Base-by-base conservation (phyloP, 257 asterid genomes). In the Nicotiana undulata region DNA sequence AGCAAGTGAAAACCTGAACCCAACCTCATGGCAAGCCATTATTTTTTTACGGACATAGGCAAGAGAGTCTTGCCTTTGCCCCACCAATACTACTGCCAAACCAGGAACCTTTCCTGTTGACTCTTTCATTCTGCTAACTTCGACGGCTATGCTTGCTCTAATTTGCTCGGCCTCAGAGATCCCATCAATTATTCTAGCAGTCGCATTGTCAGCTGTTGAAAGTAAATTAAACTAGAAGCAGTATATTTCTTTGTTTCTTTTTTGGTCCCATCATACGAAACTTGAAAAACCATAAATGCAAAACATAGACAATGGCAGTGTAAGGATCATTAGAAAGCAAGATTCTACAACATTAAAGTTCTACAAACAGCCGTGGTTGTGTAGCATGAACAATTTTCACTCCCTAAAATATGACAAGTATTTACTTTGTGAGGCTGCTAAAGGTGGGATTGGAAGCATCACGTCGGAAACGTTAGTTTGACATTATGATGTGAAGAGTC, bases 1-100 rank as follows among this genome's bases (percentile, higher is more conserved):
- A 13, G 88, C 82, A 89, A 93, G 37, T 82, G 85, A 59, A 76
- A 83, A 86, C 81, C 86, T 88, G 83, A 95, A 85, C 76, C 99
- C 99, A 80, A 88, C 99, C 84, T 95, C 98, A 86, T 92, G 89
- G 83, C 98, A 84, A 56, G 97, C 97, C 58, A 83, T 87, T 55
- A 63, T 86, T 85, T 95, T 92, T 78, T 92, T 93, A 80, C 91
- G 94, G 34, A 92, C 98, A 87, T 93, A 95, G 79, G 86, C 86
- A 80, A 82, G 87, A 28, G 99, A 92, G 66, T 95, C 98, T 81
- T 88, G 88, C 82, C 97, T 88, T 79, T 90, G 88, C 65, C 99
- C 99, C 75, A 92, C 97, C 86, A 95, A 83, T 76, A 93, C 83
- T 70, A 91, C 99, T 85, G 92, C 98, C 85, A 95, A 87, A 58